phyloP scores from a whole-genome alignment of 352 stramenopile species.

The Pythium periplocum region DNA sequence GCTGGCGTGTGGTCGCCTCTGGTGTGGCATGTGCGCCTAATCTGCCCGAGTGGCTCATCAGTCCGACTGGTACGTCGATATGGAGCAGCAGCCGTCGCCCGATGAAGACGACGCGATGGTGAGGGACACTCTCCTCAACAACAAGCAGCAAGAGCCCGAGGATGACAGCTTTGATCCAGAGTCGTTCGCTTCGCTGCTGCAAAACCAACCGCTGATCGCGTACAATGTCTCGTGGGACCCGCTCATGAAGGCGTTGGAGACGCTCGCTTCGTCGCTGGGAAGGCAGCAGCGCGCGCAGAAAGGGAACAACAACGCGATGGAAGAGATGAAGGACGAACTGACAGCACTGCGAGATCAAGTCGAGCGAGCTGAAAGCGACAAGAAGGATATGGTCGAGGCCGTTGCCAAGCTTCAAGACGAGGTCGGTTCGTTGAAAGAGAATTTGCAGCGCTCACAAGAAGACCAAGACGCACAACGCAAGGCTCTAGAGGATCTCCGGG shows the following conservation, averaged over 20 bases:
- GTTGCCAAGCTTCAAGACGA: slow-evolving; percentile 45
- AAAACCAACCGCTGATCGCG: slow-evolving; percentile 52
- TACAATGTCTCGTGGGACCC: slow-evolving; percentile 75
- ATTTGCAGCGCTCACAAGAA: slow-evolving; percentile 32
- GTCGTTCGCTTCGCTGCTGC: slow-evolving; percentile 52
- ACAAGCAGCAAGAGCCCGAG: slow-evolving; percentile 2
- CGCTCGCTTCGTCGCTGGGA: slow-evolving; percentile 44
- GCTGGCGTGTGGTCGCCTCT: no score
- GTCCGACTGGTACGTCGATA: slow-evolving; percentile 8
- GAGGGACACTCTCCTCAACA: not conserved
- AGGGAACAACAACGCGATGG: slow-evolving; percentile 38
- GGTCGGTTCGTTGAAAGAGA: slow-evolving; percentile 37
- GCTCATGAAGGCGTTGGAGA: slow-evolving; percentile 55
- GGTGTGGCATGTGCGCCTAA: no score
- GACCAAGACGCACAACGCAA: slow-evolving; percentile 22
- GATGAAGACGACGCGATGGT: slow-evolving; percentile 4
- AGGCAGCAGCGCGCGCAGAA: slow-evolving; percentile 45
- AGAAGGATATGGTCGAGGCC: slow-evolving; percentile 39
- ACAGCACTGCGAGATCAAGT: slow-evolving; percentile 35
- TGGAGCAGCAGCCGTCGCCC: slow-evolving; percentile 11
- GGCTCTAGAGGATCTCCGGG: slow-evolving; percentile 13
- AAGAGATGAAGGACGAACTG: slow-evolving; percentile 52
- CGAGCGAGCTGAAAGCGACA: slow-evolving; percentile 38
- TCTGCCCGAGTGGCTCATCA: slow-evolving; percentile 6
- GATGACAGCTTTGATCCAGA: slow-evolving; percentile 24